These are phyloP conservation scores for Ascochyta pisi DNA, from an alignment of 2,329 filamentous ascomycete genomes.

Conservation along the genomic window DNA sequence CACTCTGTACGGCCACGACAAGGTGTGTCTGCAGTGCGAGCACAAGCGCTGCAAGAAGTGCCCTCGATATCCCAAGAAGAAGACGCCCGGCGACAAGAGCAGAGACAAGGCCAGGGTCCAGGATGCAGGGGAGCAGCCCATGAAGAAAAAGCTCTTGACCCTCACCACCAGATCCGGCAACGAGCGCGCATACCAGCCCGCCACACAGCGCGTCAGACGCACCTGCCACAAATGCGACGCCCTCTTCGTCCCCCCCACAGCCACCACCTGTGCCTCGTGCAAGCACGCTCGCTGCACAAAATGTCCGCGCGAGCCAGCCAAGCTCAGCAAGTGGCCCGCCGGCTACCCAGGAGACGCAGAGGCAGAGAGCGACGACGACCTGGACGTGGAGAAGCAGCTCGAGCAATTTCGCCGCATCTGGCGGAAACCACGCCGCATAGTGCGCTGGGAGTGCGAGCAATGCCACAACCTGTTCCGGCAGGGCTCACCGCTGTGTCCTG, in stretches of 20 bases:
- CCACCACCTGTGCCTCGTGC: slow-evolving; percentile 72
- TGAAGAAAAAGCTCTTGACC: slow-evolving; percentile 61
- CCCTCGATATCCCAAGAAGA: slow-evolving; percentile 73
- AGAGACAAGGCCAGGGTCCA: slow-evolving; percentile 29
- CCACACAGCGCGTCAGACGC: slow-evolving; percentile 75
- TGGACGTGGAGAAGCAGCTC: slow-evolving; percentile 31
- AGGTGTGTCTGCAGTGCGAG: slow-evolving; percentile 77
- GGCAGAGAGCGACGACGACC: slow-evolving; percentile 42
- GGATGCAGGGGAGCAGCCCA: slow-evolving; percentile 56
- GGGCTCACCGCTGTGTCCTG: slow-evolving; percentile 63
- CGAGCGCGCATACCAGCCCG: slow-evolving; percentile 74
- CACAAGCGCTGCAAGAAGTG: slow-evolving; percentile 85
- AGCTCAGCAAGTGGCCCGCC: slow-evolving; percentile 72
- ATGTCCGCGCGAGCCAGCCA: slow-evolving; percentile 79
- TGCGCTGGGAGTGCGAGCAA: slow-evolving; percentile 63
- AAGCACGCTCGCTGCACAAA: slow-evolving; percentile 77
- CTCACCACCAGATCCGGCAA: slow-evolving; percentile 70
- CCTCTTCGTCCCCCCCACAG: slow-evolving; percentile 60
- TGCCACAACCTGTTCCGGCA: slow-evolving; percentile 67
- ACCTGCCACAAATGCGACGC: slow-evolving; percentile 77
- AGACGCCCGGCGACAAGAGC: slow-evolving; percentile 49
- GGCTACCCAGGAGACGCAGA: slow-evolving; percentile 71
- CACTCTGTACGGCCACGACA: slow-evolving; percentile 73
- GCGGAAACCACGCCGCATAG: slow-evolving; percentile 53
- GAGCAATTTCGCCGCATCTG: slow-evolving; percentile 48